A percentile compares a stretch with the other conserved stretches of the same genome.
phyloP scores from a whole-genome alignment of 2,329 filamentous ascomycete genomes.

The Ophiostoma sp. region DNA sequence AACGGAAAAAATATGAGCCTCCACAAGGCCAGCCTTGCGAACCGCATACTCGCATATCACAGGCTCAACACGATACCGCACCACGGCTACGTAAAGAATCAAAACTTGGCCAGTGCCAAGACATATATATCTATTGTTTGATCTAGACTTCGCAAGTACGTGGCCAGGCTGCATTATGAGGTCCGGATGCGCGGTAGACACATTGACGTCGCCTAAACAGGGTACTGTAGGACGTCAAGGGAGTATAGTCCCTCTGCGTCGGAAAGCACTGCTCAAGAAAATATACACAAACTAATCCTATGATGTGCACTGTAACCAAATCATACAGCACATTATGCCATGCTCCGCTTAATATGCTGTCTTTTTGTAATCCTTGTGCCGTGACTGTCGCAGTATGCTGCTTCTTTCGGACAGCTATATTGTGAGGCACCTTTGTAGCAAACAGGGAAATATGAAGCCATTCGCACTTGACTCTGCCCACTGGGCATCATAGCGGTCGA shows the following conservation, averaged over 20 bases:
- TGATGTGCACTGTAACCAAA: not conserved
- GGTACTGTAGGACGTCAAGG: not conserved
- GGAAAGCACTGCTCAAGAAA: not conserved
- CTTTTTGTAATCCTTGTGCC: not conserved
- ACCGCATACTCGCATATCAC: not conserved
- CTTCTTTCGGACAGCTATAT: not conserved
- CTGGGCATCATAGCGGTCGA: not conserved
- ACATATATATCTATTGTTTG: not conserved
- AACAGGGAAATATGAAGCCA: not conserved
- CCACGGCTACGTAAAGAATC: not conserved
- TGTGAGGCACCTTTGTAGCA: not conserved
- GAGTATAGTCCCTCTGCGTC: not conserved
- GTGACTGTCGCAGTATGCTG: not conserved
- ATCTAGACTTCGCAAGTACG: not conserved
- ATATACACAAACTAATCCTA: not conserved
- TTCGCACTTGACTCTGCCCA: not conserved
- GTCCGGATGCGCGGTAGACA: not conserved
- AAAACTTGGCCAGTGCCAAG: not conserved
- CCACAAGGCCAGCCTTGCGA: slow-evolving; percentile 4
- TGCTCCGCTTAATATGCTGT: not conserved
- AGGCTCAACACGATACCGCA: not conserved
- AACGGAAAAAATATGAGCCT: not conserved
- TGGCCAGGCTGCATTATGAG: not conserved
- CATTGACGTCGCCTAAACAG: not conserved
- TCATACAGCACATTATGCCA: not conserved